Evolutionary conservation across 768 basidiomycete species (phyloP).

Genomic region (Termitomyces sp.): DNA sequence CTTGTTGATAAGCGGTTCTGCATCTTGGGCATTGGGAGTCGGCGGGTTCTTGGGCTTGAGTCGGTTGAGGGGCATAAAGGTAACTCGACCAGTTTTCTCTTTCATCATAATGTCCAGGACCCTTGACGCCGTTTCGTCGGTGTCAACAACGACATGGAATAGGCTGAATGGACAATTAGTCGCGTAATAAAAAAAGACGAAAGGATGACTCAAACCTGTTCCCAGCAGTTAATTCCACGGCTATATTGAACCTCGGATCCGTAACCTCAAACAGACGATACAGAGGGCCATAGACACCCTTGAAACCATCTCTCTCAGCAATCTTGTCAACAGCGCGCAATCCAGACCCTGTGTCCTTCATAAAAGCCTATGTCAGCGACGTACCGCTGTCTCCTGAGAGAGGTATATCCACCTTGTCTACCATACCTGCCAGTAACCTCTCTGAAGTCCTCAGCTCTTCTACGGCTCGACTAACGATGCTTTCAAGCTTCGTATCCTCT

Average conservation of each 20-base stretch:
- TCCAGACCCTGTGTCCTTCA: slow-evolving; percentile 85
- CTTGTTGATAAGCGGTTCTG: slow-evolving; percentile 78
- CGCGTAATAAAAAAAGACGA: background rate
- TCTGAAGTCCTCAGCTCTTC: slow-evolving; percentile 83
- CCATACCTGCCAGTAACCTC: slow-evolving; percentile 76
- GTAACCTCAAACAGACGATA: slow-evolving; percentile 91
- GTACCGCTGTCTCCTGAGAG: background rate
- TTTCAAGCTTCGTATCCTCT: slow-evolving; percentile 86
- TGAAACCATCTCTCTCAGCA: slow-evolving; percentile 63
- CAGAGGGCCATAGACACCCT: slow-evolving; percentile 89
- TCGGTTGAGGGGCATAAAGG: slow-evolving; percentile 97
- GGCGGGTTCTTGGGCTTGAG: slow-evolving; percentile 70
- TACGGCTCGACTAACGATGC: slow-evolving; percentile 65
- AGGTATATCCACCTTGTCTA: slow-evolving; percentile 73
- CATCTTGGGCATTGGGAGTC: slow-evolving; percentile 67
- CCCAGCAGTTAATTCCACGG: slow-evolving; percentile 92
- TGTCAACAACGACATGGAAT: slow-evolving; percentile 97
- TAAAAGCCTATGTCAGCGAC: slow-evolving; percentile 1
- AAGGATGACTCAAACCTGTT: slow-evolving; percentile 57
- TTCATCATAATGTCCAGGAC: slow-evolving; percentile 93
- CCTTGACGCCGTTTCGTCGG: slow-evolving; percentile 86
- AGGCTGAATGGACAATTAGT: slow-evolving; percentile 43
- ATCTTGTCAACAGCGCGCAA: slow-evolving; percentile 84
- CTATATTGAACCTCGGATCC: slow-evolving; percentile 84
- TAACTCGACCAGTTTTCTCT: slow-evolving; percentile 91